Base-by-base conservation (phyloP, 257 asterid genomes). In the Agastache rugosa region DNA sequence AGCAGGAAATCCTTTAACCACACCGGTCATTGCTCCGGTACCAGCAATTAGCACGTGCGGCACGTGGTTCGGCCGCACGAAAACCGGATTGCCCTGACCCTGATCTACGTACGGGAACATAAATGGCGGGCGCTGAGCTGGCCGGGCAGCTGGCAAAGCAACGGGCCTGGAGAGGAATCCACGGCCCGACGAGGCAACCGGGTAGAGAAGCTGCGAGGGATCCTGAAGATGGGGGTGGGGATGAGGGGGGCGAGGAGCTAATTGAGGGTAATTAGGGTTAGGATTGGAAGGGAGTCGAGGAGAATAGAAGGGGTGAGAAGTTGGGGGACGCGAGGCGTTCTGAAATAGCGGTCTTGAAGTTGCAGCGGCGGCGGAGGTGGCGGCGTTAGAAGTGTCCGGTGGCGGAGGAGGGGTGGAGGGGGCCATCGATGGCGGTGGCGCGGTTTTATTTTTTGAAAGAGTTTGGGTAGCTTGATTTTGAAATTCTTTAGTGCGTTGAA, bases 391-490 rank as follows among this genome's bases (percentile, higher is more conserved):
- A n/a, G n/a, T n/a, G n/a, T 80, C 85, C 14, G 83, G 75, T 0
- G 86, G 88, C 15, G 88, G 90, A 11, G 90, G 89, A 51, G 91
- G 86, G 71, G 88, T 71, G 78, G 93, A 78, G 82, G 88, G 83
- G 77, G 89, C 81, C 91, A 87, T 90, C 25, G 62, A n/a, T 16
- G 75, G 20, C 45, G 66, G 74, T 55, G 81, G 85, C 81, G 83
- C 80, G 85, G 75, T 63, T 48, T 76, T 62, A 47, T 11, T 50
- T 75, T 74, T 71, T 75, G 34, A 72, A 73, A 59, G 67, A 42
- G 44, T 17, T 20, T 22, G 25, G 59, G n/a, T 41, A 16, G 59
- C 31, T 67, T 60, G 74, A 42, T 15, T 69, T 79, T 74, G 23
- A 35, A 74, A 53, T n/a, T 69, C n/a, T 69, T 69, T 41, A 19